Base-by-base conservation (phyloP, 192 early-diverging fungal genomes). In the Podila epicladia region DNA sequence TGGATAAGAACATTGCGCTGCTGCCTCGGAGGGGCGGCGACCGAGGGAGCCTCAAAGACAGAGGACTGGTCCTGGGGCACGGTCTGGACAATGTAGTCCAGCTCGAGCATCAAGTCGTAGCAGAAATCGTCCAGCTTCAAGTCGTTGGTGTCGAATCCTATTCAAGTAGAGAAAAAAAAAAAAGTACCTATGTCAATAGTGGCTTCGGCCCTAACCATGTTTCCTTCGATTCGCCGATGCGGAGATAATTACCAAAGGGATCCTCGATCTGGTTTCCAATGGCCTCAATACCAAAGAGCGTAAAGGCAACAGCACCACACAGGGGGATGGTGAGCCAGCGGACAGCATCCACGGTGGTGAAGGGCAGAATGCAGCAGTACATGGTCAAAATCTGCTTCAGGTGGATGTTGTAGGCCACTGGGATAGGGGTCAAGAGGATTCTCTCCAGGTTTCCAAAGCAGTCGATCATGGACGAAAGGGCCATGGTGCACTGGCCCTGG, bases 211-310 rank as follows among this genome's bases (percentile, higher is more conserved):
- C 7, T 9, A 9, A 9, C 35, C 35, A 9, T 9, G 35, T 37
- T 37, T 37, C 35, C 9, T 37, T 37, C 35, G 35, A 37, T 37
- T 9, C 9, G 35, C 35, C 9, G 35, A 11, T 37, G 35, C 35
- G 35, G 35, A 37, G 35, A 37, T 37, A 37, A 37, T 59, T 69
- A 76, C 90, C 89, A 73, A 93, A 94, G 20, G 94, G 94, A 84
- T 95, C 93, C 72, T 95, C 94, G 64, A 95, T 93, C 75, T 94
- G 89, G 33, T 84, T 80, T 57, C 92, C 93, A 75, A 94, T 95
- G 32, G 85, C 86, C 65, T 93, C 91, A 67, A 94, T 94, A 76
- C 94, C 94, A 63, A 93, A 87, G 71, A 94, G 82, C 19, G 80
- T 89, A 62, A 94, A 94, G 0, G 88, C 75, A 31, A 90, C 89